Percentiles rank a stretch among this genome's conserved stretches.
Conservation (phyloP, 768 basidiomycete genomes). For the Cystobasidium onofrii region DNA sequence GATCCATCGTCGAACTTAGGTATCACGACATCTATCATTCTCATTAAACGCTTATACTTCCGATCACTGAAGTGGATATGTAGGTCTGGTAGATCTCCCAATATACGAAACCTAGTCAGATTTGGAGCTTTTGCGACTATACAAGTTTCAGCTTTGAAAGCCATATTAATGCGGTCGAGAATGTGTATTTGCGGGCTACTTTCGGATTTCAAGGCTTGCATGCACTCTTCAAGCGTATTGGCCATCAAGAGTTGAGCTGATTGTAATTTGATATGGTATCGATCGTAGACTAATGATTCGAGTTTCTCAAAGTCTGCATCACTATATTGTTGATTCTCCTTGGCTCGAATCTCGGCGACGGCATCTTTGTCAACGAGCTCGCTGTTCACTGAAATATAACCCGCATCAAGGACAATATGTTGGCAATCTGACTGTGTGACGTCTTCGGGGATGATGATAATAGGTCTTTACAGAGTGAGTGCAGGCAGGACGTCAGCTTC, state of each 20-base stretch:
- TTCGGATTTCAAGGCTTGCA: constrained; percentile 62
- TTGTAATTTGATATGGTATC: constrained; percentile 67
- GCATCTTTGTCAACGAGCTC: constrained; percentile 76
- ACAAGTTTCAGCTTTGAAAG: constrained; percentile 80
- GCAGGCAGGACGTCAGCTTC: too few species aligned
- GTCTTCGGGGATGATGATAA: constrained; percentile 93
- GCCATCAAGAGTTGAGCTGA: constrained; percentile 92
- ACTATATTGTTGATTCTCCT: constrained; percentile 71
- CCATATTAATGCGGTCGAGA: constrained; percentile 82
- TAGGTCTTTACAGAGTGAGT: constrained; percentile 50
- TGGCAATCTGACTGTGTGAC: constrained; percentile 68
- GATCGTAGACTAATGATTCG: constrained; percentile 93
- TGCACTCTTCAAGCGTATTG: constrained; percentile 68
- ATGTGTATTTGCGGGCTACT: constrained; percentile 54
- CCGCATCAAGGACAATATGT: constrained; percentile 87
- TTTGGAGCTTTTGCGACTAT: constrained; percentile 76
- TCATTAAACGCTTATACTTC: constrained; percentile 86
- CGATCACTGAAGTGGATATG: constrained; percentile 82
- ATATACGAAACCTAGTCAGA: constrained; percentile 78
- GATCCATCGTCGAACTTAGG: constrained; percentile 62
- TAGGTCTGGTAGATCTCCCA: constrained; percentile 75
- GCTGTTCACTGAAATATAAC: constrained; percentile 81
- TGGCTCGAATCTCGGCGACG: constrained; percentile 66
- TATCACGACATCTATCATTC: constrained; percentile 78
- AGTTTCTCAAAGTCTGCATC: constrained; percentile 78